These are phyloP conservation scores for Rhodotorula sp. DNA, from an alignment of 1,284 basidiomycete genomes.

Conservation along the genomic window DNA sequence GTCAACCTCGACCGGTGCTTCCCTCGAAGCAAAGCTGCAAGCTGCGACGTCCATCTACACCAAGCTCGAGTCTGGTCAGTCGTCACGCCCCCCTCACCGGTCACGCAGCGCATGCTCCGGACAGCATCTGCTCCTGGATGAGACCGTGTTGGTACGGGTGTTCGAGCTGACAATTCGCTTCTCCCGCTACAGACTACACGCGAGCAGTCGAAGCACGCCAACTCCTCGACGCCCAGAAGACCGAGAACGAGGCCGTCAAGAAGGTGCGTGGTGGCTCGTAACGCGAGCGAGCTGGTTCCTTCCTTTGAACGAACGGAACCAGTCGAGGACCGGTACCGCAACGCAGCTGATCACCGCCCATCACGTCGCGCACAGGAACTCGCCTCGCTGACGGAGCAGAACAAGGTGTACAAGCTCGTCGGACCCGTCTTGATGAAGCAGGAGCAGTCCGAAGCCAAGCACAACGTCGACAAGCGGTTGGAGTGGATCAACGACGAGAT, in stretches of 20 bases:
- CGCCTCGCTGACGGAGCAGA: conserved; percentile 67
- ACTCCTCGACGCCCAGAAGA: conserved; percentile 79
- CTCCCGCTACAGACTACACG: conserved; percentile 59
- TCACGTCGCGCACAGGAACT: conserved; percentile 66
- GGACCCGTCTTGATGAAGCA: conserved; percentile 90
- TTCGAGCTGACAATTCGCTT: neutral
- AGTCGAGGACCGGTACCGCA: too few relatives aligned
- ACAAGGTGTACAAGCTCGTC: conserved; percentile 86
- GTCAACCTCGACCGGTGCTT: conserved; percentile 2
- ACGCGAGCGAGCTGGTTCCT: too few relatives aligned
- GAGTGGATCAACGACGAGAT: conserved; percentile 89
- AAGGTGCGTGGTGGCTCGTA: conserved; percentile 59
- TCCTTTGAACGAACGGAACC: too few relatives aligned
- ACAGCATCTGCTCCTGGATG: neutral
- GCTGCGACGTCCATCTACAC: neutral
- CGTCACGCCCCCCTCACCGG: too few relatives aligned
- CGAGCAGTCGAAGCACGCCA: conserved; percentile 74
- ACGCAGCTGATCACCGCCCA: neutral
- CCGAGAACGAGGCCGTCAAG: conserved; percentile 88
- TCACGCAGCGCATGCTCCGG: neutral
- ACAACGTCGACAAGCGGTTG: conserved; percentile 85
- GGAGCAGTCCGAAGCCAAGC: conserved; percentile 81
- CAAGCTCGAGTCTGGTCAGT: conserved; percentile 17
- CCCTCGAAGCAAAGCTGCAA: conserved; percentile 22
- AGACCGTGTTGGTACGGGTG: neutral